Evolutionary conservation across 306 rosid species (phyloP).

Genomic region (Dalbergia oliveri): DNA sequence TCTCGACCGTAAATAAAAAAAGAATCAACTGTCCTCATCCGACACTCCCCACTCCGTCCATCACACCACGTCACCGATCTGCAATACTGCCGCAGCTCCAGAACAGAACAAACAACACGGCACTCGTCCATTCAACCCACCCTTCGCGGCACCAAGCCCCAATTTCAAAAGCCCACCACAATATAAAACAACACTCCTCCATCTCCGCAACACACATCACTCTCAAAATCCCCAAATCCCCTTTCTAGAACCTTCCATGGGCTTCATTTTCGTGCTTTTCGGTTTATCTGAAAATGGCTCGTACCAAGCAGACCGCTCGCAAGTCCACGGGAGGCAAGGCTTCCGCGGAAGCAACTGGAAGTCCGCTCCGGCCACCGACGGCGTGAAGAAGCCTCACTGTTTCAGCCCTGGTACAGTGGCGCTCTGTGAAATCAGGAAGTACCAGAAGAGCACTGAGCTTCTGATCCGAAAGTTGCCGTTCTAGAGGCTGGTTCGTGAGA

Average conservation of each 20-base stretch:
- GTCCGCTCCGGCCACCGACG: constrained; percentile 61
- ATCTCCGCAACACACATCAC: fast-evolving
- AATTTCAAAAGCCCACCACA: constrained; percentile 8
- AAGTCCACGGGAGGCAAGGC: constrained; percentile 66
- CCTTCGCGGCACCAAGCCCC: constrained; percentile 45
- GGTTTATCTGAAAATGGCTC: constrained; percentile 44
- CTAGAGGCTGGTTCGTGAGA: constrained; percentile 61
- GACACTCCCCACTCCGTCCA: not conserved
- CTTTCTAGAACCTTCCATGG: no score
- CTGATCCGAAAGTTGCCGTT: constrained; percentile 56
- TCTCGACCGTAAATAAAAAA: not conserved
- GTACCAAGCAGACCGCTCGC: constrained; percentile 64
- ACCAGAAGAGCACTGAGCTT: constrained; percentile 63
- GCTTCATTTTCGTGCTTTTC: no score
- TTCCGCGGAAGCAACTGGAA: constrained; percentile 56
- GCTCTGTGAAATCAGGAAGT: constrained; percentile 61
- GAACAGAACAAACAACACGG: constrained; percentile 29
- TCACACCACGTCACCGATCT: constrained; percentile 52
- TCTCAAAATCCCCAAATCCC: fast-evolving
- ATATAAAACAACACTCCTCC: not conserved
- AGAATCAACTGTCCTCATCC: constrained; percentile 14
- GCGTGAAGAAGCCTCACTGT: constrained; percentile 63
- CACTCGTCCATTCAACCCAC: constrained; percentile 8
- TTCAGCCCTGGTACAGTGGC: constrained; percentile 62
- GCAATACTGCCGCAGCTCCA: not conserved